Evolutionary conservation across 192 early-diverging fungal species (phyloP).

Genomic region (Coemansia sp.): DNA sequence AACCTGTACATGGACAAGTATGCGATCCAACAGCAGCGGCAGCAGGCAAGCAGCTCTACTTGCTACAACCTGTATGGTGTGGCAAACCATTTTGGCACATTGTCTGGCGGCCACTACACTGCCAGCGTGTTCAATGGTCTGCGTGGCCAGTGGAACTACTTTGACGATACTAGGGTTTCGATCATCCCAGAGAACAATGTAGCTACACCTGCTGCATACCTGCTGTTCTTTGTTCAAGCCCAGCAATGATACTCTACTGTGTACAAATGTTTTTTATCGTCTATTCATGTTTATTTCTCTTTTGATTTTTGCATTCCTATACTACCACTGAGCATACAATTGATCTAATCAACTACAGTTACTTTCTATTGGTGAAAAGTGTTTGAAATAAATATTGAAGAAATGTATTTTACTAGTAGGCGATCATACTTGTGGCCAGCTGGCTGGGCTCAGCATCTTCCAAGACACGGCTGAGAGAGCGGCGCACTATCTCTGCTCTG

Average conservation of each 20-base stretch:
- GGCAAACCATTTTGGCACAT: slow-evolving; percentile 75
- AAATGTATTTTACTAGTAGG: slow-evolving; percentile 13
- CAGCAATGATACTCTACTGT: not conserved
- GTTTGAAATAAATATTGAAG: no score
- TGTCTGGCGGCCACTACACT: slow-evolving; percentile 79
- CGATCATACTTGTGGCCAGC: slow-evolving; percentile 43
- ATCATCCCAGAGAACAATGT: slow-evolving; percentile 38
- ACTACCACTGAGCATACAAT: no score
- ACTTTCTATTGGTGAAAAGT: no score
- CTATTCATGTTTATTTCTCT: not conserved
- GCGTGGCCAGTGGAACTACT: slow-evolving; percentile 74
- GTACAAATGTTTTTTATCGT: no score
- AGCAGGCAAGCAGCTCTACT: slow-evolving; percentile 9
- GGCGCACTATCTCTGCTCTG: slow-evolving; percentile 30
- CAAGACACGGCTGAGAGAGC: slow-evolving; percentile 39
- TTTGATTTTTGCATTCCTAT: not conserved
- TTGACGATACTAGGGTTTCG: slow-evolving; percentile 78
- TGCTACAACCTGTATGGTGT: slow-evolving; percentile 82
- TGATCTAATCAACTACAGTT: no score
- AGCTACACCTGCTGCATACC: slow-evolving; percentile 40
- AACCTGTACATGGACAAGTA: slow-evolving; percentile 63
- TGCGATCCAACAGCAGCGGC: slow-evolving; percentile 24
- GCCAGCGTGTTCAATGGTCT: slow-evolving; percentile 66
- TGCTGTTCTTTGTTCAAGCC: slow-evolving; percentile 48
- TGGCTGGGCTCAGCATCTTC: slow-evolving; percentile 16